Evolutionary conservation across 495 filamentous ascomycete species (phyloP), one percentile per base, ranked within the genome.

Genomic region (Niebla homalea): DNA sequence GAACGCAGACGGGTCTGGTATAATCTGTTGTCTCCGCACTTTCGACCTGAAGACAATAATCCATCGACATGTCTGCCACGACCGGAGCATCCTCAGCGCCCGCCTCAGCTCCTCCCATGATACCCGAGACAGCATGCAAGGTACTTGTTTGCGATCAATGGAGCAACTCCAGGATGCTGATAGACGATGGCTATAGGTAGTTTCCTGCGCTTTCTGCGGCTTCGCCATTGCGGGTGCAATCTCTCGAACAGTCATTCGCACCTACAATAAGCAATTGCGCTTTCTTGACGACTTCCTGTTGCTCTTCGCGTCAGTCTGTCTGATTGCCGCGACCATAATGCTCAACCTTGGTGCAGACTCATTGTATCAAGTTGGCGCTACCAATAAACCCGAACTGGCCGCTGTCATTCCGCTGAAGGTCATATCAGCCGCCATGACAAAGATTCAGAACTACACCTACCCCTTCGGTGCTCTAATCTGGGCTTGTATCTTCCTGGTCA

Each of bases 81-180:
- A 63, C 84, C 84, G 55, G 78, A 74, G 59, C 83, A 85, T 48
- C 80, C 76, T 61, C 83, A 84, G 58, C 83, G 69, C 47, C 81
- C 77, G 14, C 82, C 84, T 16, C 81, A 75, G 46, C 87, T 86
- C 15, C 36, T 35, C 26, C 26, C 8, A 32, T 32, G 3, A 36
- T 47, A 5, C 12, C 12, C 11, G 21, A 36, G 21, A 19, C 32
- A 4, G 45, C 45, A n/a, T 47, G 14, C 0, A 47, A 47, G 45
- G 45, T 47, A 20, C 5, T 0, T 20, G 21, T 15, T 7, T 36
- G n/a, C 6, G 25, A 47, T 20, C 12, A 15, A 22, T 36, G 6
- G 15, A 7, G 2, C 4, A 6, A 2, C 18, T 36, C 7, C 12
- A 20, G 5, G n/a, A 15, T 19, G 20, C 22, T 35, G 16, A 29